phyloP scores from a whole-genome alignment of 768 basidiomycete species.

The Tricholoma bakamatsutake region DNA sequence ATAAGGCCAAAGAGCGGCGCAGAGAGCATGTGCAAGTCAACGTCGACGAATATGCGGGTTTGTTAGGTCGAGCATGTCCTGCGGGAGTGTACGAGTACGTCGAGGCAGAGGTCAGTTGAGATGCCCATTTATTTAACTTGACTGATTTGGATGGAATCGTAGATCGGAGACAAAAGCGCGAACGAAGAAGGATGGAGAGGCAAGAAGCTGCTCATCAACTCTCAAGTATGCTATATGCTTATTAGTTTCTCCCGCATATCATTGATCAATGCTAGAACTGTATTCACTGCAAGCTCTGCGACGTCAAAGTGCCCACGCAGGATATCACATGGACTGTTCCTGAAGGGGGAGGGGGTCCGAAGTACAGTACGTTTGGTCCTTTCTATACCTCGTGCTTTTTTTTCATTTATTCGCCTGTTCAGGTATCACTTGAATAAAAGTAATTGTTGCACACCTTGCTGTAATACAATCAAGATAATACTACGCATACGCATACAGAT shows the following conservation, averaged over 20 bases:
- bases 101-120: slow-evolving; percentile 44
- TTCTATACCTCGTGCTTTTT: neutral
- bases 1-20: slow-evolving; percentile 36
- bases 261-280: slow-evolving; percentile 55
- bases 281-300: slow-evolving; percentile 93
- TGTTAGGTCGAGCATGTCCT: slow-evolving; percentile 88
- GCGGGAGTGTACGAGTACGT: slow-evolving; percentile 98
- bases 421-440: neutral
- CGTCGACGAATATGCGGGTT: slow-evolving; percentile 73
- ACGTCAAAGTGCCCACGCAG: slow-evolving; percentile 93
- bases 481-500: too few relatives aligned
- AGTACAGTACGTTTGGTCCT: slow-evolving; percentile 66
- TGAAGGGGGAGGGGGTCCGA: slow-evolving; percentile 94
- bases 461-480: too few relatives aligned
- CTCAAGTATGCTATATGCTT: slow-evolving; percentile 56
- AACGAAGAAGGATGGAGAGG: slow-evolving; percentile 61
- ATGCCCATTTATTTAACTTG: neutral
- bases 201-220: slow-evolving; percentile 92
- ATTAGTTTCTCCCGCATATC: neutral
- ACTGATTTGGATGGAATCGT: neutral
- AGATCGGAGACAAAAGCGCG: slow-evolving; percentile 19
- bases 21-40: slow-evolving; percentile 71
- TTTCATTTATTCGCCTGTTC: neutral
- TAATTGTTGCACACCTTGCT: neutral
- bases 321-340: slow-evolving; percentile 98